A percentile compares a stretch with the other conserved stretches of the same genome.
These are phyloP conservation scores for Linnemannia elongata DNA, from an alignment of 192 early-diverging fungal species.

Conservation along the genomic window DNA sequence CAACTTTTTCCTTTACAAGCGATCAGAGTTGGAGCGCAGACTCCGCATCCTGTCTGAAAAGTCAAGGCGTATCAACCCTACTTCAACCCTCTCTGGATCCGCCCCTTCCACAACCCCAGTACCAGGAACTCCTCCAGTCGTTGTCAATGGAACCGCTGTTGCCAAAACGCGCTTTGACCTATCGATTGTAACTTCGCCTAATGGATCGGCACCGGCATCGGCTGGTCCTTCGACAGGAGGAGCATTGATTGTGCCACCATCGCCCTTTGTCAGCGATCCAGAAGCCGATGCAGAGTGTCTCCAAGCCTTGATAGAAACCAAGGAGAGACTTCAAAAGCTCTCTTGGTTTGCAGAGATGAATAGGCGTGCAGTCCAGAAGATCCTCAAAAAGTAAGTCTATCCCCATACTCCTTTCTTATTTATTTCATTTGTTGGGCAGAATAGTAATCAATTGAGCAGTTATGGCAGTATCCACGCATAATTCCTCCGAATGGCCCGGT, in stretches of 20 bases:
- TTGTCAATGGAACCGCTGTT: background rate
- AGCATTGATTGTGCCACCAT: constrained; percentile 26
- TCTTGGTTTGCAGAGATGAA: constrained; percentile 68
- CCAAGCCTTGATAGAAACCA: constrained; percentile 61
- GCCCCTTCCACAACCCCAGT: background rate
- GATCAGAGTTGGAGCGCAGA: constrained; percentile 77
- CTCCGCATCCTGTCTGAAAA: constrained; percentile 72
- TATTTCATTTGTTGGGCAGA: background rate
- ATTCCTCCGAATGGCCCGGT: background rate
- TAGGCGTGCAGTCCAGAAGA: constrained; percentile 64
- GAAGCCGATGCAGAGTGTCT: constrained; percentile 60
- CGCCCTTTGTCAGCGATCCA: constrained; percentile 52
- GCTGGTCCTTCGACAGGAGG: background rate
- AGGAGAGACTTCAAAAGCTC: constrained; percentile 60
- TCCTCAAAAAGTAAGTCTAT: constrained; percentile 70
- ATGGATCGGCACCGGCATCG: background rate
- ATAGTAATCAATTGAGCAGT: background rate
- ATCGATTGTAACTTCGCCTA: constrained; percentile 30
- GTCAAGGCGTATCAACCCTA: constrained; percentile 40
- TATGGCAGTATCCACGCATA: background rate
- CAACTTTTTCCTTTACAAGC: constrained; percentile 83
- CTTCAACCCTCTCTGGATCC: background rate
- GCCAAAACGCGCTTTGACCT: constrained; percentile 26
- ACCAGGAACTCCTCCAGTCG: background rate
- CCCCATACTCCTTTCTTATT: background rate